Percentiles rank a stretch among this genome's conserved stretches.
Evolutionary conservation across 2,329 filamentous ascomycete genomes (phyloP).

Genomic region (Xylariomycetidae sp.): DNA sequence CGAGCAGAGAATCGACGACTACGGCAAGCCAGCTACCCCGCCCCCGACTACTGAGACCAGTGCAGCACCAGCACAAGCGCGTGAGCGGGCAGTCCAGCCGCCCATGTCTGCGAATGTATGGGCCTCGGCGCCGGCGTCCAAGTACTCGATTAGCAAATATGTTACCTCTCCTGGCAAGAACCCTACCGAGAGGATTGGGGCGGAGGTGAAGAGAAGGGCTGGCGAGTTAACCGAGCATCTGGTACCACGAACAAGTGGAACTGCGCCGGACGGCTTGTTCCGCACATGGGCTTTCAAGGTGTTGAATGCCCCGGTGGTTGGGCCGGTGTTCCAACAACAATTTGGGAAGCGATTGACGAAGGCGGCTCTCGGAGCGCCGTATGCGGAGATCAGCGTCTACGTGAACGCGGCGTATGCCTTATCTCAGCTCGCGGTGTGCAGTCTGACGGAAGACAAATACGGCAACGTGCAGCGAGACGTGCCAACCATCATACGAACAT

Average conservation of each 20-base stretch:
- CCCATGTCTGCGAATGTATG: conserved; percentile 41
- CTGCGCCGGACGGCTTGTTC: conserved; percentile 41
- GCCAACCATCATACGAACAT: conserved; percentile 63
- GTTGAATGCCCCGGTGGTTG: conserved; percentile 47
- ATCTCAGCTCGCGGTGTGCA: conserved; percentile 63
- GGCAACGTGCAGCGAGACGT: conserved; percentile 84
- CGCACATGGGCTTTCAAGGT: conserved; percentile 40
- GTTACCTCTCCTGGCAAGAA: conserved; percentile 42
- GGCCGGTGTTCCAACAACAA: conserved; percentile 63
- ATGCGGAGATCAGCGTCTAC: conserved; percentile 62
- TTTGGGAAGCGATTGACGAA: conserved; percentile 60
- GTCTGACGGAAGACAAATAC: conserved; percentile 72
- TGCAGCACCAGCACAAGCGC: conserved; percentile 12
- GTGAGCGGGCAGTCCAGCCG: conserved; percentile 32
- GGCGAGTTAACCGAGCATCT: conserved; percentile 41
- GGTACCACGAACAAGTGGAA: too few relatives aligned
- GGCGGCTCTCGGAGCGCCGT: conserved; percentile 67
- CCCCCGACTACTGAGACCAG: conserved; percentile 22
- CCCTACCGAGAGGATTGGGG: conserved; percentile 42
- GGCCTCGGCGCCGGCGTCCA: conserved; percentile 30
- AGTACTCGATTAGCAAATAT: conserved; percentile 36
- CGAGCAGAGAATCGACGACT: conserved; percentile 59
- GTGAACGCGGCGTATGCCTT: conserved; percentile 67
- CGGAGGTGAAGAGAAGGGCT: conserved; percentile 44
- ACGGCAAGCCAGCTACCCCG: conserved; percentile 40